A percentile compares a stretch with the other conserved stretches of the same genome.
phyloP scores from a whole-genome alignment of 371 early-diverging fungal genomes.

The Caulochytrium protostelioides region DNA sequence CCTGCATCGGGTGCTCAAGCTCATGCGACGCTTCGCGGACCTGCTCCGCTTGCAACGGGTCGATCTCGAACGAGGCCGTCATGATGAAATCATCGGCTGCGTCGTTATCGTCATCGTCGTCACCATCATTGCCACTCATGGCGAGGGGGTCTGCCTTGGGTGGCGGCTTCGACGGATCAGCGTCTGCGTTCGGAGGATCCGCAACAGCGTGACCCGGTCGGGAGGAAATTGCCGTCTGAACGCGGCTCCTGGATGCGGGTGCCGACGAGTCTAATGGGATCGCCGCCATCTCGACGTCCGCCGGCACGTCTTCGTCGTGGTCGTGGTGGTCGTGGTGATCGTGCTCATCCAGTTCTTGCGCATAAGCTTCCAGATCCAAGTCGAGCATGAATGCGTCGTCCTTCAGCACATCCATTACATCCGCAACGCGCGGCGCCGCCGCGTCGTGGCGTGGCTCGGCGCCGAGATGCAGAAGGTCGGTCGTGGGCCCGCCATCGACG shows the following conservation, averaged over 20 bases:
- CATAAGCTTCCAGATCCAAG: too few species aligned
- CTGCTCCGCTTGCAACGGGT: constrained; percentile 49
- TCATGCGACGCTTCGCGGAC: constrained; percentile 88
- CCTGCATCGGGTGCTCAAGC: constrained; percentile 91
- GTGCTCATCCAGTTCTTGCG: constrained; percentile 14
- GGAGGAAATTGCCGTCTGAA: too few species aligned
- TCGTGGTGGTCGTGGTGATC: constrained; percentile 35
- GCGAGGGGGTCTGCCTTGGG: background rate
- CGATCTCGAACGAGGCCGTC: constrained; percentile 72
- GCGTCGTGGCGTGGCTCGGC: background rate
- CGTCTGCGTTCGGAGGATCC: too few species aligned
- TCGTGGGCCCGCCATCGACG: too few species aligned
- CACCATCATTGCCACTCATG: constrained; percentile 22
- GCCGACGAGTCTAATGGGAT: too few species aligned
- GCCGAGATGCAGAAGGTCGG: background rate
- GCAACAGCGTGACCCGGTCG: too few species aligned
- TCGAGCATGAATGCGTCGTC: too few species aligned
- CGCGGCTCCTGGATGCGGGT: too few species aligned
- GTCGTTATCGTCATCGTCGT: constrained; percentile 29
- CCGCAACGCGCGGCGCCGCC: background rate
- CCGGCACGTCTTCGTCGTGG: constrained; percentile 24
- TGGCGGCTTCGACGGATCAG: too few species aligned
- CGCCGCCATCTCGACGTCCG: too few species aligned
- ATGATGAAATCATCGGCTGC: constrained; percentile 9
- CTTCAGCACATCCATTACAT: too few species aligned